A percentile compares a stretch with the other conserved stretches of the same genome.
Evolutionary conservation across 768 basidiomycete genomes (phyloP).

Genomic region (Auricularia sp.): DNA sequence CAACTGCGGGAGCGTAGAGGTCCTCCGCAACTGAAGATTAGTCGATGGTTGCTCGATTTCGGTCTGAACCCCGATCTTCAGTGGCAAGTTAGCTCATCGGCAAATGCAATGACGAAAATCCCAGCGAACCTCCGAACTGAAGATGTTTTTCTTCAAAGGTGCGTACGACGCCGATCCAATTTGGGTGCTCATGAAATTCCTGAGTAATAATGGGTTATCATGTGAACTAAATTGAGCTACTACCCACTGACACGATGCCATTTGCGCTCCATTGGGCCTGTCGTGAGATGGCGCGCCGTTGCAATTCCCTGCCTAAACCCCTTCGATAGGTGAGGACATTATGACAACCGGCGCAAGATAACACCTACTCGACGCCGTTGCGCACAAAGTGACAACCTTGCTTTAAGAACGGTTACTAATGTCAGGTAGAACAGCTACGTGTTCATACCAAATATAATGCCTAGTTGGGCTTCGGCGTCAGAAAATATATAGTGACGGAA

Average conservation of each 20-base stretch:
- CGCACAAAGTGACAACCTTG: constrained; percentile 63
- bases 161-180: constrained; percentile 36
- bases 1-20: neutral
- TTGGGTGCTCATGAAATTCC: constrained; percentile 39
- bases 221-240: no score
- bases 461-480: neutral
- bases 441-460: neutral
- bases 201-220: constrained; percentile 13
- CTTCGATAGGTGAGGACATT: neutral
- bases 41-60: constrained; percentile 13
- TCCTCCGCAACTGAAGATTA: neutral
- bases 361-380: constrained; percentile 40
- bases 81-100: neutral
- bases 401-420: constrained; percentile 20
- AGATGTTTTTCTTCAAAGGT: constrained; percentile 43
- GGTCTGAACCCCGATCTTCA: constrained; percentile 44
- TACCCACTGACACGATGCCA: constrained; percentile 37
- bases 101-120: neutral
- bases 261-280: constrained; percentile 66
- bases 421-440: neutral
- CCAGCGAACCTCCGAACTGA: constrained; percentile 38
- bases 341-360: no score
- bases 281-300: constrained; percentile 52
- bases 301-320: constrained; percentile 55
- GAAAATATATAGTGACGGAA: neutral